Evolutionary conservation across 2,329 filamentous ascomycete species (phyloP), one percentile per base, ranked within the genome.

Genomic region (Knoxdaviesia capensis): DNA sequence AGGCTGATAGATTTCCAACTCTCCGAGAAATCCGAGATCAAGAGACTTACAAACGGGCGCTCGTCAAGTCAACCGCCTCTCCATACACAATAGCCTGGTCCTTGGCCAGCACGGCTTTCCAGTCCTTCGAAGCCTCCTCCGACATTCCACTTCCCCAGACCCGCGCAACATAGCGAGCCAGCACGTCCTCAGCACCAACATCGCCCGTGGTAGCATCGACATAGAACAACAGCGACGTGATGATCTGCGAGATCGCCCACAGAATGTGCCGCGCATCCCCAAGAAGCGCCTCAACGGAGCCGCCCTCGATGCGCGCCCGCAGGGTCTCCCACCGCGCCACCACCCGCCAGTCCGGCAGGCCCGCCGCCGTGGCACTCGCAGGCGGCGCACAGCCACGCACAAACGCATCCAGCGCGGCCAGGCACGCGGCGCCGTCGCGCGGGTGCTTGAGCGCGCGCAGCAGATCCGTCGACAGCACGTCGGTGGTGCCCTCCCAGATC

Each of bases 401-500:
- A 20, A 20, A 20, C 20, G 53, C 54, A 11, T 62, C 61, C 20
- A 72, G 49, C 1, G 63, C 65, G n/a, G 59, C 53, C 3, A 66
- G 45, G 33, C 55, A 57, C 7, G 53, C 56, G 7, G 43, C 50
- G 4, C 59, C 65, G 1, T 46, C 53, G 29, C 54, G 54, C 1
- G 61, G 54, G 33, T 69, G 63, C 46, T 67, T 68, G 36, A 71
- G 44, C 0, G 64, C 63, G 20, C 65, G 53, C 9, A 69, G 46
- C 10, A 66, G 59, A 45, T 69, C 68, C 1, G 61, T 63, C 5
- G 72, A 71, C 43, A 85, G 62, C 5, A 85, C 75, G 50, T 82
- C 77, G 0, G 77, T 81, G 0, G 80, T 84, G 1, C 79, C 77
- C 54, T 81, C 77, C 75, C 77, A 81, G 40, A 84, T 82, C 9